Percentiles rank a stretch among this genome's conserved stretches.
Conservation (phyloP, 2,329 filamentous ascomycete genomes). For the Endothia cerciana region DNA sequence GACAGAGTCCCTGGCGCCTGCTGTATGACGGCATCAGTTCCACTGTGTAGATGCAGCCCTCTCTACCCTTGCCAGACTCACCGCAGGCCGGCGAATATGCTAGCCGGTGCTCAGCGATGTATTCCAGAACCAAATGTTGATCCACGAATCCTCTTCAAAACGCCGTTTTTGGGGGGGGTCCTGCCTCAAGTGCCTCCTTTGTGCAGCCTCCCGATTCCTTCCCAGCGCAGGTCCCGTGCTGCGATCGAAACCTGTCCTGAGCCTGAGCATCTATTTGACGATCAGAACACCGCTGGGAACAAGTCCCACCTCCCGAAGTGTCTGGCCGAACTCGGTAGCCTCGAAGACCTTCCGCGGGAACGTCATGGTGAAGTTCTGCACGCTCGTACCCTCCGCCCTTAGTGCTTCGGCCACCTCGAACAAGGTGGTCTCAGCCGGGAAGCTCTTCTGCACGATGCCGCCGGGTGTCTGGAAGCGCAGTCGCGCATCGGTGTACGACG, state of each 20-base stretch:
- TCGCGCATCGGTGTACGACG: slow-evolving; percentile 78
- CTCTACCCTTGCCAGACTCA: neutral
- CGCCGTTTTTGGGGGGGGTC: neutral
- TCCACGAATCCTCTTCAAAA: neutral
- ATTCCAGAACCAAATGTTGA: neutral
- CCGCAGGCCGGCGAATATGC: slow-evolving; percentile 2
- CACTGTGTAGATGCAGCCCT: neutral
- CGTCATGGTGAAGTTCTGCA: slow-evolving; percentile 79
- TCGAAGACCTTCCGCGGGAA: slow-evolving; percentile 84
- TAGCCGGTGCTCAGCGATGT: neutral
- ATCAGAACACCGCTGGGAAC: slow-evolving; percentile 90
- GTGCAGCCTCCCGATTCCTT: neutral
- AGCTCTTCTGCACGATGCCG: slow-evolving; percentile 83
- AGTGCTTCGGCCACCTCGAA: slow-evolving; percentile 88
- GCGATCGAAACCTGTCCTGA: neutral
- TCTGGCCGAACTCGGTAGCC: slow-evolving; percentile 81
- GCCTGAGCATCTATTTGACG: slow-evolving; percentile 57
- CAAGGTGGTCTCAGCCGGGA: slow-evolving; percentile 86
- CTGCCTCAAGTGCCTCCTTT: neutral
- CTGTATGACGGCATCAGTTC: slow-evolving; percentile 1
- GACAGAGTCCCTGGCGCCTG: neutral
- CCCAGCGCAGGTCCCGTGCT: neutral
- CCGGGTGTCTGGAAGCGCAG: slow-evolving; percentile 76
- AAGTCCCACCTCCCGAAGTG: slow-evolving; percentile 87
- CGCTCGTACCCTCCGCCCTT: slow-evolving; percentile 68